These are phyloP conservation scores for Aspergillus tamarii DNA, from an alignment of 2,329 filamentous ascomycete genomes.

Conservation along the genomic window DNA sequence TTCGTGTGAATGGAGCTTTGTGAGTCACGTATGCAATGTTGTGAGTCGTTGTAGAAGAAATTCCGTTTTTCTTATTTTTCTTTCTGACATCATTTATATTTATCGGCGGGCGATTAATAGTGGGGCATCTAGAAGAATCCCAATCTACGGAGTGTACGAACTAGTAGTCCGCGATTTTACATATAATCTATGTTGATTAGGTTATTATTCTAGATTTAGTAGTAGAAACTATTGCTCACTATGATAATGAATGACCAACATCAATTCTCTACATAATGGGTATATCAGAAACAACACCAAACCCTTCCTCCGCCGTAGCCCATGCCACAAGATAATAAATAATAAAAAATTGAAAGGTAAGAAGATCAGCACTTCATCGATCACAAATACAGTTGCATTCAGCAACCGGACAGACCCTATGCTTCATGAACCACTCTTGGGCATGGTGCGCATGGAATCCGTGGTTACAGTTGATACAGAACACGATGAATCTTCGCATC, in stretches of 20 bases:
- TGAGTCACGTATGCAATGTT: neutral
- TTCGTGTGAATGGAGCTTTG: neutral
- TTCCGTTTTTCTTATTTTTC: neutral
- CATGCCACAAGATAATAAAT: neutral
- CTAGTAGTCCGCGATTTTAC: too few species aligned
- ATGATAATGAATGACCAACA: neutral
- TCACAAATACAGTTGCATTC: conserved; percentile 47
- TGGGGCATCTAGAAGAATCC: neutral
- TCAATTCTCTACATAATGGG: conserved; percentile 4
- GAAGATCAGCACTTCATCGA: conserved; percentile 28
- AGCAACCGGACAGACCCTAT: conserved; percentile 44
- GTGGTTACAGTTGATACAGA: conserved; percentile 66
- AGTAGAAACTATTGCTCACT: neutral
- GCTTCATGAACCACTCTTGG: conserved; percentile 59
- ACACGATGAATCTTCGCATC: conserved; percentile 60
- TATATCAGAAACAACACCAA: conserved; percentile 5
- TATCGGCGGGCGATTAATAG: neutral
- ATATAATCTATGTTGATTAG: neutral
- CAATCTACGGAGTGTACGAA: too few species aligned
- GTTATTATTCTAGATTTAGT: neutral
- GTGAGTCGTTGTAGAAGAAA: neutral
- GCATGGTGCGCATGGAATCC: conserved; percentile 68
- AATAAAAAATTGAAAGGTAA: neutral
- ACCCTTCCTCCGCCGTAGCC: neutral
- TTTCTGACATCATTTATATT: conserved; percentile 8